A percentile compares a stretch with the other conserved stretches of the same genome.
phyloP scores from a whole-genome alignment of 2,329 filamentous ascomycete genomes.

The Sporothrix brasiliensis region DNA sequence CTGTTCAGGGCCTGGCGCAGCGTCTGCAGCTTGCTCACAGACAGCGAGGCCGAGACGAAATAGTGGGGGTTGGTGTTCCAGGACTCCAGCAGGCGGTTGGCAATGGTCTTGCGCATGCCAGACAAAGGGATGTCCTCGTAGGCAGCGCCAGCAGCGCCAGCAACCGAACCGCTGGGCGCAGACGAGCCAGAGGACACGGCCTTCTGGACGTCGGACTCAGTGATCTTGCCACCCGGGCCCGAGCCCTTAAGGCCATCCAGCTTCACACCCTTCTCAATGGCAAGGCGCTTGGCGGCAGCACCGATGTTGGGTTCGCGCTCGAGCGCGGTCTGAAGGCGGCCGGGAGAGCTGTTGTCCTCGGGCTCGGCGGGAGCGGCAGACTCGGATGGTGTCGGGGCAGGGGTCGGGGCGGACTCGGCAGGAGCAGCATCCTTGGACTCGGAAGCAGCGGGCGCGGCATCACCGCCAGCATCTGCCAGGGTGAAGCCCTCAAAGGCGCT shows the following conservation, averaged over 20 bases:
- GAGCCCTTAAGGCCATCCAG: constrained; percentile 75
- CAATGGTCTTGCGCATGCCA: constrained; percentile 98
- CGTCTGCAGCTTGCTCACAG: constrained; percentile 93
- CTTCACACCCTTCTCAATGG: constrained; percentile 79
- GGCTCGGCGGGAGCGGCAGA: constrained; percentile 52
- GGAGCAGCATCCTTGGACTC: constrained; percentile 64
- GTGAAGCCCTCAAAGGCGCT: constrained; percentile 87
- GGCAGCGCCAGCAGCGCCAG: constrained; percentile 59
- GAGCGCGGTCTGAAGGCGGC: constrained; percentile 79
- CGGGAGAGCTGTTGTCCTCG: constrained; percentile 71
- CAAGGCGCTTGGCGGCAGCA: constrained; percentile 76
- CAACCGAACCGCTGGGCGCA: constrained; percentile 46
- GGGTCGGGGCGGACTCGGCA: constrained; percentile 40
- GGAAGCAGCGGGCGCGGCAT: constrained; percentile 64
- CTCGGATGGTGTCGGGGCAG: constrained; percentile 61
- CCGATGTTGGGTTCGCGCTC: constrained; percentile 77
- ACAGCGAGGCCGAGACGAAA: constrained; percentile 89
- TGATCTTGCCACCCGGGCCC: constrained; percentile 83
- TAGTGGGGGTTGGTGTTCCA: constrained; percentile 96
- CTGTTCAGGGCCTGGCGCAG: constrained; percentile 92
- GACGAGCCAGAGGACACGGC: constrained; percentile 53
- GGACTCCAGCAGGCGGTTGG: constrained; percentile 84
- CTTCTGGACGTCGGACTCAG: constrained; percentile 92
- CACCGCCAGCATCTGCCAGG: constrained; percentile 86
- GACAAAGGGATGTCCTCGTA: constrained; percentile 84